Base-by-base conservation (phyloP, 129 eudicot species). In the Apium graveolens region DNA sequence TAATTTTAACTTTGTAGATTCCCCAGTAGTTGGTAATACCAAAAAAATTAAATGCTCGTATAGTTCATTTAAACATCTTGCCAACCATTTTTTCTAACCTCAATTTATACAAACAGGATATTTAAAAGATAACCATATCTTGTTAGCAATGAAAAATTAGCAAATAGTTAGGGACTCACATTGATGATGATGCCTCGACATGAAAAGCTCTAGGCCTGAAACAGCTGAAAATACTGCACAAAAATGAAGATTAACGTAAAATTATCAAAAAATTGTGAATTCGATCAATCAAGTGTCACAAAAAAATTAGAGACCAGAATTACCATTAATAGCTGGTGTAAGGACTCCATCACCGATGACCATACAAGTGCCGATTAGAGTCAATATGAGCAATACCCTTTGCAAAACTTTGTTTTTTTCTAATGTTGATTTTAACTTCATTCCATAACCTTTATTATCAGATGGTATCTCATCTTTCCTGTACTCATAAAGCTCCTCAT, bases 341-440 rank as follows among this genome's bases (percentile, higher is more conserved):
- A 92, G 90, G 76, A 92, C 97, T 26, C 97, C 97, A 81, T 92
- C 97, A 0, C 97, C 97, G 34, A 92, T 92, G 82, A 92, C 97
- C 97, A 92, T 92, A 81, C 97, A 90, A 86, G 97, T 86, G 76
- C 97, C 97, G 65, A 92, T 81, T 48, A 92, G 87, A 79, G 97
- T 92, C 86, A 92, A 82, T 77, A 83, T 78, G 76, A 92, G 90
- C 85, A 92, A 78, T 18, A 85, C 81, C 75, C 73, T 88, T 63
- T 92, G 92, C 83, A 90, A 74, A 14, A 92, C 74, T 72, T 63
- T 88, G 53, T 90, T 85, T 72, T 88, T 92, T 79, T 92, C 97
- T 83, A 92, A 73, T 5, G 87, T 85, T 35, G 86, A 82, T 82
- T 82, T 92, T 78, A 92, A 79, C 44, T 83, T 88, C 82, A 85